Base-by-base conservation (phyloP, 495 filamentous ascomycete species). In the Tuber borchii region DNA sequence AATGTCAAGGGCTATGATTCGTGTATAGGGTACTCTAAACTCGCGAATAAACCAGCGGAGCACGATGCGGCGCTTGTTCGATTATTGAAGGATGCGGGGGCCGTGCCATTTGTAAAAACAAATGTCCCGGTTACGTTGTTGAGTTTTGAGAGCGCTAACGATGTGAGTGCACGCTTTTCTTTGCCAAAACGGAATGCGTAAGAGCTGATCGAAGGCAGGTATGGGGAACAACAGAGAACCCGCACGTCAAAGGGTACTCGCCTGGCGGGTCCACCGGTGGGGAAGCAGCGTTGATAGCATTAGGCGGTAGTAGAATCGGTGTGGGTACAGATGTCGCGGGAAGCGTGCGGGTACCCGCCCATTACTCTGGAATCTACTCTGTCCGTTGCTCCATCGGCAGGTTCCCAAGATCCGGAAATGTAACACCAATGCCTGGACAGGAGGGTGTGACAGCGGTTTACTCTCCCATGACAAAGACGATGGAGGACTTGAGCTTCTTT, bases 321-420 rank as follows among this genome's bases (percentile, higher is more conserved):
- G 91, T 99, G 78, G 95, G 95, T 45, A 94, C 92, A 20, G 95
- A 98, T 82, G 95, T 98, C 16, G 95, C 95, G 61, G 95, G 95
- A 17, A 95, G 92, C 16, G 95, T 99, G 2, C 88, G 95, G 42
- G 91, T 88, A 22, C 95, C 95, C 4, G 95, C 95, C 5, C 94
- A 97, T 71, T 98, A 92, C 86, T 91, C 90, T 44, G 95, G 95
- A 4, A 93, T 97, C 82, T 97, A 97, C 83, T 90, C 90, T 3
- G 84, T 99, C 34, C 89, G 94, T 69, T 99, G 95, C 84, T 93
- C 91, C n/a, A 97, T 92, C n/a, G 94, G 95, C 26, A 87, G 95
- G 40, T 99, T 95, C 93, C 94, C 93, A 7, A 96, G 96, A 82
- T 87, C 86, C 56, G 95, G 95, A 9, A 91, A 93, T 77, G 86